Percentiles rank a stretch among this genome's conserved stretches.
phyloP scores from a whole-genome alignment of 306 rosid species.

The Trichosanthes truncata region DNA sequence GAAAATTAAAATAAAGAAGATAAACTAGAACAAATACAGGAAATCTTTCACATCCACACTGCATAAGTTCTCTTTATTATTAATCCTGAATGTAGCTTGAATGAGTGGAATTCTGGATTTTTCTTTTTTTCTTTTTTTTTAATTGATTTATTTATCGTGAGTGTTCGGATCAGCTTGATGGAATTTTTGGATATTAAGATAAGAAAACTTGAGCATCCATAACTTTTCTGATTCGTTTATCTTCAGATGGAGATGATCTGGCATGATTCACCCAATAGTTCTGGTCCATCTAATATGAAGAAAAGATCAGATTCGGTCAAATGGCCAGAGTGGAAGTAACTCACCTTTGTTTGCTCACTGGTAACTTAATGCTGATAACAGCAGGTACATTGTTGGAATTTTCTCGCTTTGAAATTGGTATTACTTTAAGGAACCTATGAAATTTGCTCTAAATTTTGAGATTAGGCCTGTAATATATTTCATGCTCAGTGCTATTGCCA shows the following conservation, averaged over 20 bases:
- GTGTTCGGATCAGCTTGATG: no score
- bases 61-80: not conserved
- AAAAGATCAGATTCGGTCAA: slow-evolving; percentile 45
- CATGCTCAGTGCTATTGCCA: not conserved
- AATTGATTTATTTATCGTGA: no score
- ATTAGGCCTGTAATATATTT: not conserved
- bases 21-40: not conserved
- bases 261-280: slow-evolving; percentile 47
- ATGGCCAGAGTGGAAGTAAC: slow-evolving; percentile 76
- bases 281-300: slow-evolving; percentile 48
- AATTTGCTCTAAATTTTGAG: not conserved
- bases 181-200: not conserved
- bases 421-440: not conserved
- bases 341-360: slow-evolving; percentile 9
- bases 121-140: no score
- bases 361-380: slow-evolving; percentile 3
- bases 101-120: no score
- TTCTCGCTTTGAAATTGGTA: not conserved
- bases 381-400: slow-evolving; percentile 8
- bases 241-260: slow-evolving; percentile 87
- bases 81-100: not conserved
- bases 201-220: not conserved
- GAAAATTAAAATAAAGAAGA: not conserved
- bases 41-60: not conserved
- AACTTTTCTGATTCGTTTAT: slow-evolving; percentile 8